Percentiles rank a stretch among this genome's conserved stretches.
These are phyloP conservation scores for Talaromyces sp. DNA, from an alignment of 2,329 filamentous ascomycete genomes.

Conservation along the genomic window DNA sequence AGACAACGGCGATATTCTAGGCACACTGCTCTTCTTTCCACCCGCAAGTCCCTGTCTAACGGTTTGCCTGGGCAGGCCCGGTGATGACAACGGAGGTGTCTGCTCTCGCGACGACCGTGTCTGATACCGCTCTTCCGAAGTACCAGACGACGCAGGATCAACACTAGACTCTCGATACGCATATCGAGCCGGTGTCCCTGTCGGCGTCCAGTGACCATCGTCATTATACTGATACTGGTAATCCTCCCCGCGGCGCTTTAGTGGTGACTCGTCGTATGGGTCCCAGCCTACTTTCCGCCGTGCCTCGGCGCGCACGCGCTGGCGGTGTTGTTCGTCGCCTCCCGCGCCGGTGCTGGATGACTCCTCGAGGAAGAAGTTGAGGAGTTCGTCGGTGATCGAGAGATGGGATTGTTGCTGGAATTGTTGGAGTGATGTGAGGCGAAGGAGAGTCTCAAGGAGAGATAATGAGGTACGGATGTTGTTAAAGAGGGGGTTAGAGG, in stretches of 20 bases:
- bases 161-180: conserved; percentile 24
- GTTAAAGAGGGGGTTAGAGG: conserved; percentile 49
- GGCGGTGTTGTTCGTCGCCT: conserved; percentile 59
- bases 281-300: conserved; percentile 64
- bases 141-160: conserved; percentile 26
- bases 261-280: conserved; percentile 67
- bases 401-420: conserved; percentile 87
- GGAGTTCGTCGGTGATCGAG: conserved; percentile 82
- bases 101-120: conserved; percentile 31
- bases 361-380: conserved; percentile 80
- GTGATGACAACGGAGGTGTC: conserved; percentile 30
- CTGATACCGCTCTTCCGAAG: conserved; percentile 24
- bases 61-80: conserved; percentile 9
- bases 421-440: conserved; percentile 81
- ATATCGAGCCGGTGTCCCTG: conserved; percentile 25
- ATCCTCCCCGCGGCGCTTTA: conserved; percentile 65
- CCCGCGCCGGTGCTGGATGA: conserved; percentile 64
- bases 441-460: conserved; percentile 82
- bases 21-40: neutral
- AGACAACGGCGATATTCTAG: conserved; percentile 36
- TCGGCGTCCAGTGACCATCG: conserved; percentile 21
- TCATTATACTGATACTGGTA: conserved; percentile 51
- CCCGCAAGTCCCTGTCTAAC: conserved; percentile 15
- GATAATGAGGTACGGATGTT: conserved; percentile 67
- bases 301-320: conserved; percentile 59